These are phyloP conservation scores for Rhynchospora tenuis DNA, from an alignment of 176 grass and related monocot genomes.

Conservation along the genomic window DNA sequence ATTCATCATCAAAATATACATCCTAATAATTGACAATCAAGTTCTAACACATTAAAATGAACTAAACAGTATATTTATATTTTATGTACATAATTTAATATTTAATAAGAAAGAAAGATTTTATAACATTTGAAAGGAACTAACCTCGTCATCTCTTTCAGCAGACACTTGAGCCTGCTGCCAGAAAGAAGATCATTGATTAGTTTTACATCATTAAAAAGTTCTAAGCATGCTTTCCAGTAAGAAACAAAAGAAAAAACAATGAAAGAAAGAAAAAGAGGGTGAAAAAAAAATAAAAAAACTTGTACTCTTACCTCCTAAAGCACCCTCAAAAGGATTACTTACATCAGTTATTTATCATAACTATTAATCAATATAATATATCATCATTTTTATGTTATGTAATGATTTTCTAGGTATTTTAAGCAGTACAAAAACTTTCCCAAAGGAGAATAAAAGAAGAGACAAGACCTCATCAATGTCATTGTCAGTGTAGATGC, in stretches of 20 bases:
- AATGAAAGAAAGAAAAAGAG: neutral
- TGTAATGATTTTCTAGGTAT: neutral
- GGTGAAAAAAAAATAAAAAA: neutral
- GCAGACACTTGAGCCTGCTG: conserved; percentile 72
- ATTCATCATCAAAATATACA: conserved; percentile 98
- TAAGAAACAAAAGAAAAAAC: neutral
- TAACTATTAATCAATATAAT: neutral
- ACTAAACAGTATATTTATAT: neutral
- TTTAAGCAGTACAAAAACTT: neutral
- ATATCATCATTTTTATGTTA: neutral
- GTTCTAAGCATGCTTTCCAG: neutral
- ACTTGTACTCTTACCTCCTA: neutral
- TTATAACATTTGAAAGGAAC: neutral
- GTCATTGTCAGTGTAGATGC: conserved; percentile 78
- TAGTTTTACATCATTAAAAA: neutral
- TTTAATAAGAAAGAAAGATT: neutral
- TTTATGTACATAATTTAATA: neutral
- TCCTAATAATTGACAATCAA: conserved; percentile 45
- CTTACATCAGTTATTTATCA: neutral
- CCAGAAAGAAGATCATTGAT: conserved; percentile 17
- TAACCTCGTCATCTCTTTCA: conserved; percentile 88
- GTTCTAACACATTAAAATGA: neutral
- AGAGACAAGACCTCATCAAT: conserved; percentile 66
- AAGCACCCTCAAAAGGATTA: conserved; percentile 11
- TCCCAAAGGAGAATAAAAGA: neutral